Evolutionary conservation across 768 basidiomycete species (phyloP), one percentile per base, ranked within the genome.

Genomic region (Pilatotrama ljubarskyi): DNA sequence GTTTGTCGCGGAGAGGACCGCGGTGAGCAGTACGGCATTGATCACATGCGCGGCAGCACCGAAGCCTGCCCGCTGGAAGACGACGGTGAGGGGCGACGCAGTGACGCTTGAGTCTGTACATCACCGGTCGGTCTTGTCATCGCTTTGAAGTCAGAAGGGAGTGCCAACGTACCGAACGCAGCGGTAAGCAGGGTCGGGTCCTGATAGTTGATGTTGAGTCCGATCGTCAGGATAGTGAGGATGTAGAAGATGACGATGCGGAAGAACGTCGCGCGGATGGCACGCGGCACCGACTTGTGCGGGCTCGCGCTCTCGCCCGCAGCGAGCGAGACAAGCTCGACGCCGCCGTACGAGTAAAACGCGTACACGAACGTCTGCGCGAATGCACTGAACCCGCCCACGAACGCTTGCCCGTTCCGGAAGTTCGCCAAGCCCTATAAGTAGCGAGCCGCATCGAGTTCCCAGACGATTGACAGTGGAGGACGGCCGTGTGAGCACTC

Each of bases 301-400:
- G 88, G 88, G 64, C 79, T 79, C 46, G 78, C 79, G 6, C 84
- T 84, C 73, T 90, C 88, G 35, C 86, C 85, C 10, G 88, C 87
- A n/a, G 88, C 87, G 32, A 90, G 71, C 2, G 86, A 83, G 41
- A 90, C 87, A 10, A 91, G 78, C 64, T 88, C 87, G 29, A 88
- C 83, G 17, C 86, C 85, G 17, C 82, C 84, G 69, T 82, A 86
- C 8, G 86, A 87, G 72, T 84, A 91, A 61, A 88, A 88, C 13
- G 87, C 87, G 35, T 80, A 88, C 37, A 88, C 84, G 60, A 86
- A 87, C 5, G 80, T 82, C 65, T 81, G 80, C 8, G 81, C 79
- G 68, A 84, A 82, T 35, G 78, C 73, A 37, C 77, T 57, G 55
- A 82, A 84, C 44, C 81, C 82, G 10, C 82, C 83, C 11, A 84